Evolutionary conservation across 2,329 filamentous ascomycete genomes (phyloP), one percentile per base, ranked within the genome.

Genomic region (Kalmusia sp.): DNA sequence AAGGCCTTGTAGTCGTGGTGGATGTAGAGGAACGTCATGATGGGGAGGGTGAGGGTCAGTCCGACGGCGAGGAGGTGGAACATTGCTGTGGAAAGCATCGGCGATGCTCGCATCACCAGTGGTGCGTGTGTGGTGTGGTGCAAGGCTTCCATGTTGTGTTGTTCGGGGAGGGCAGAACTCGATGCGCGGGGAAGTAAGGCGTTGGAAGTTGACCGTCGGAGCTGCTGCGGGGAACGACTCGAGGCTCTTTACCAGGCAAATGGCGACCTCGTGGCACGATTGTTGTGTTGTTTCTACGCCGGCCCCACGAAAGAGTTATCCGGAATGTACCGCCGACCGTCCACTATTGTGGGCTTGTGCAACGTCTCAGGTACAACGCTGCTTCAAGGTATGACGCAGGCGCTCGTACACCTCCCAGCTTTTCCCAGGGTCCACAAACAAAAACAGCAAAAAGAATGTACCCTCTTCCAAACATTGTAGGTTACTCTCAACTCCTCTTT

Each of bases 1-100:
- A 92, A 95, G 70, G 87, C 88, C 48, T 80, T 77, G 74, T 92
- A 95, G 78, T 93, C 90, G 67, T 86, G 84, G 67, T 86, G 84
- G 63, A 90, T 74, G 54, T 78, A 66, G 61, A 69, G 54, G 51
- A 69, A 57, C 4, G 64, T 56, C 19, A 68, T 31, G 47, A 70
- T 9, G n/a, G 68, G 64, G 22, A 73, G 54, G 19, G 59, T 12
- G 24, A 72, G 60, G 11, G 65, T 56, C 34, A 72, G 41, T 3
- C 61, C 27, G 3, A 58, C 50, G 25, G 62, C 59, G 25, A 68
- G 48, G 46, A 63, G 35, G 41, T 61, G 54, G 31, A 63, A 35
- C 15, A 44, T 38, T 19, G 48, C 4, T 15, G 47, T 34, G 28
- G 28, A 3, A 6, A 14, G 4, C 33, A 38, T 6, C 19, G 44